A percentile compares a stretch with the other conserved stretches of the same genome.
These are phyloP conservation scores for Euptelea pleiosperma DNA, from an alignment of 164 flowering plant species.

Conservation along the genomic window DNA sequence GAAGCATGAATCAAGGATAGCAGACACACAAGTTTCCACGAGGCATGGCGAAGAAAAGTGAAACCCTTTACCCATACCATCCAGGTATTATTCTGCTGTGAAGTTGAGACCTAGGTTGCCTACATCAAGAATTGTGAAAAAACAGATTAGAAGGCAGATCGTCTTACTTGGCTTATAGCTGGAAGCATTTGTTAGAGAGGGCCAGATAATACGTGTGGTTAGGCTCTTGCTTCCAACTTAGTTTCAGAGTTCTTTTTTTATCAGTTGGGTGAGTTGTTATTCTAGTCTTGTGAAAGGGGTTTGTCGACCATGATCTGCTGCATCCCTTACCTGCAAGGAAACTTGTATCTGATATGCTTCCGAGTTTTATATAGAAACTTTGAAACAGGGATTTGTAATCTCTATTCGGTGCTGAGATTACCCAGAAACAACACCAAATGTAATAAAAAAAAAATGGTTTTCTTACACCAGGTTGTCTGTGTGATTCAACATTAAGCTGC, in stretches of 20 bases:
- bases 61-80: conserved; percentile 1
- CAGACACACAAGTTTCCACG: conserved; percentile 36
- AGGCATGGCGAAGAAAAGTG: conserved; percentile 35
- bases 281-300: too few relatives aligned
- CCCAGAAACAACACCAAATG: conserved; percentile 2
- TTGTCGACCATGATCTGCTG: too few relatives aligned
- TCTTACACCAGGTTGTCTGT: neutral
- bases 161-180: neutral
- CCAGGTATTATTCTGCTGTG: neutral
- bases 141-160: neutral
- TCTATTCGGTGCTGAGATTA: neutral
- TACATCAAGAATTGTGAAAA: conserved; percentile 3
- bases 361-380: too few relatives aligned
- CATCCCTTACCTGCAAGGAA: neutral
- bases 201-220: neutral
- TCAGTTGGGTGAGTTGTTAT: too few relatives aligned
- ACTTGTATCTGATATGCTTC: too few relatives aligned
- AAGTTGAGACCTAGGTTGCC: conserved; percentile 6
- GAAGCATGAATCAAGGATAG: conserved; percentile 46
- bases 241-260: neutral
- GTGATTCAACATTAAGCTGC: conserved; percentile 2
- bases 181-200: neutral
- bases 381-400: neutral
- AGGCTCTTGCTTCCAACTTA: neutral
- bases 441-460: conserved; percentile 3